Evolutionary conservation across 108 stramenopile genomes (phyloP).

Genomic region (Conticribra weissflogii): DNA sequence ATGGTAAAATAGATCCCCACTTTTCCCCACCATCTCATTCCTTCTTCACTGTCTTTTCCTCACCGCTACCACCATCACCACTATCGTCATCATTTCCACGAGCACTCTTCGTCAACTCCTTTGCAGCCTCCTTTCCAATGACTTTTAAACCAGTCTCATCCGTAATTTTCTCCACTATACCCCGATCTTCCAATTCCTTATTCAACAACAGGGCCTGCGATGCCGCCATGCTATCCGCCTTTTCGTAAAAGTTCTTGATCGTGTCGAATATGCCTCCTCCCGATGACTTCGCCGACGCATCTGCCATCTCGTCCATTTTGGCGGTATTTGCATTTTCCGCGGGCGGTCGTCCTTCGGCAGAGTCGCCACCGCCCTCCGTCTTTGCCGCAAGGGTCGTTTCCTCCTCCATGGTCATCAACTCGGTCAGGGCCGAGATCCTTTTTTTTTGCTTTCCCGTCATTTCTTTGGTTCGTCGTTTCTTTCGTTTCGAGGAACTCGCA

Average conservation of each 20-base stretch:
- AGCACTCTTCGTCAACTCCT: constrained; percentile 42
- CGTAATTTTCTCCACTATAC: constrained; percentile 86
- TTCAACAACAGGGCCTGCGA: constrained; percentile 84
- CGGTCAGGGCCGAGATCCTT: background rate
- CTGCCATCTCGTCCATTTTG: background rate
- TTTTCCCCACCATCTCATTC: too few relatives aligned
- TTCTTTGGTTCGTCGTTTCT: too few relatives aligned
- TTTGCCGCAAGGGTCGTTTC: background rate
- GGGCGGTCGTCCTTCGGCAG: background rate
- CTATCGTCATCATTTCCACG: constrained; percentile 13
- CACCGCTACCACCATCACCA: too few relatives aligned
- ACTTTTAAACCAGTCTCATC: constrained; percentile 87
- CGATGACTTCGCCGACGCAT: constrained; percentile 12
- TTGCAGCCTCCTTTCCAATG: constrained; percentile 71
- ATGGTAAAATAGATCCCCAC: too few relatives aligned
- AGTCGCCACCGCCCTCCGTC: background rate
- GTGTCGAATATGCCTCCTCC: constrained; percentile 64
- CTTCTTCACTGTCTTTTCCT: too few relatives aligned
- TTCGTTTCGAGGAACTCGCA: too few relatives aligned
- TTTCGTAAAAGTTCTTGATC: constrained; percentile 74
- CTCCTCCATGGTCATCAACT: constrained; percentile 17
- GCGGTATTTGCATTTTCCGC: background rate
- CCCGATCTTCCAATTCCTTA: constrained; percentile 86
- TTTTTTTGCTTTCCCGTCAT: too few relatives aligned
- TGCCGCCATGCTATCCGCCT: constrained; percentile 86